Conservation (phyloP, 345 rosid species). For the Eucalyptus sp. region DNA sequence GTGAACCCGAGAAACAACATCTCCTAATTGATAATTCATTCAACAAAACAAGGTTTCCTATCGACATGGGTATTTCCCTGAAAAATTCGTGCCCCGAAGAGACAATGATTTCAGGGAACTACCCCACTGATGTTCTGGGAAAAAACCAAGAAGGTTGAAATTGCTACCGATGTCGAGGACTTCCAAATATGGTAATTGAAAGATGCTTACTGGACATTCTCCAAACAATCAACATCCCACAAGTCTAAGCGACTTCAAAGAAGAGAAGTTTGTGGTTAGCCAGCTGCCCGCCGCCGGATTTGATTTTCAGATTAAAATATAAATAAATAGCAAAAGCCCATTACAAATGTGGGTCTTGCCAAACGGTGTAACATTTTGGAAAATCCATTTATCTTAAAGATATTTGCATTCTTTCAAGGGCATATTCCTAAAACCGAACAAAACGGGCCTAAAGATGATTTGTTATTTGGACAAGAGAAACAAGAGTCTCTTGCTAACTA, state of each 20-base stretch:
- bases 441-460: too few species aligned
- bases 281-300: too few species aligned
- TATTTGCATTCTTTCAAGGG: too few species aligned
- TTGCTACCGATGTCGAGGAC: not conserved
- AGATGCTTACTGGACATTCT: not conserved
- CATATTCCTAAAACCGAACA: too few species aligned
- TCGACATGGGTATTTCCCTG: not conserved
- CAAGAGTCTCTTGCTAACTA: too few species aligned
- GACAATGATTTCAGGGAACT: not conserved
- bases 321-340: too few species aligned
- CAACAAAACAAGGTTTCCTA: not conserved
- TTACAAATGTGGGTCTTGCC: too few species aligned
- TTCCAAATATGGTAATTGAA: not conserved
- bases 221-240: not conserved
- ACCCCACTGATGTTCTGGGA: not conserved
- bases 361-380: too few species aligned
- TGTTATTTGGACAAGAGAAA: too few species aligned
- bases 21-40: not conserved
- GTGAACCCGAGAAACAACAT: not conserved
- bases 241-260: not conserved
- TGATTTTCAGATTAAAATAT: too few species aligned
- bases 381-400: too few species aligned
- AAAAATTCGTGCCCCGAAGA: not conserved
- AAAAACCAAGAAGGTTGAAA: not conserved
- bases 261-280: not conserved